phyloP scores from a whole-genome alignment of 2,329 filamentous ascomycete species.

The Exophiala aquamarina region DNA sequence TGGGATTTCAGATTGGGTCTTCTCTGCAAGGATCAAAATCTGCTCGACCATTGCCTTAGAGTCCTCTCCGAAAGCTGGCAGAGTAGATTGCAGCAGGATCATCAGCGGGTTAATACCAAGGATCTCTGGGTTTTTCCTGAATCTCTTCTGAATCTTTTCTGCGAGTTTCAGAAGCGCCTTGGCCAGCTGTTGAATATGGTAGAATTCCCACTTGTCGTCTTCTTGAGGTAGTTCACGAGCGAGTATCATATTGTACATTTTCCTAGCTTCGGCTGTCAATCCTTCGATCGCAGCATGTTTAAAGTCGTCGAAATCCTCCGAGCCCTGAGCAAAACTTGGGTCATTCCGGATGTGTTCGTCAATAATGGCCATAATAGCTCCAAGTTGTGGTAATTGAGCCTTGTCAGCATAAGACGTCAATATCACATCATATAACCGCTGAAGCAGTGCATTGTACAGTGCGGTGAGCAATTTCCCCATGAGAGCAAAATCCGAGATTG shows the following conservation, averaged over 20 bases:
- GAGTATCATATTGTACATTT: conserved; percentile 77
- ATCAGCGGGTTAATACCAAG: conserved; percentile 71
- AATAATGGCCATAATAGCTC: conserved; percentile 75
- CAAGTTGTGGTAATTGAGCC: conserved; percentile 66
- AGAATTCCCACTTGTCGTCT: conserved; percentile 84
- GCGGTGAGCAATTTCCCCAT: conserved; percentile 74
- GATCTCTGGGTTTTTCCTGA: conserved; percentile 81
- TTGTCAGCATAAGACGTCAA: conserved; percentile 89
- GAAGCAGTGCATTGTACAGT: conserved; percentile 77
- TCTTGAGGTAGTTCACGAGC: conserved; percentile 76
- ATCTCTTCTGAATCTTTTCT: conserved; percentile 88
- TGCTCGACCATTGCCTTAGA: conserved; percentile 79
- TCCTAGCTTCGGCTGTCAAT: conserved; percentile 70
- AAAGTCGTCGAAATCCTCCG: conserved; percentile 72
- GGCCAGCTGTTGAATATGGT: conserved; percentile 84
- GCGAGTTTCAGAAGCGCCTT: conserved; percentile 82
- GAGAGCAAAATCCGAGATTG: conserved; percentile 64
- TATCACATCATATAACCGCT: conserved; percentile 84
- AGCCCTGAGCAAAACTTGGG: conserved; percentile 68
- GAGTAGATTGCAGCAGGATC: conserved; percentile 77
- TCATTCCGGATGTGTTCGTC: conserved; percentile 81
- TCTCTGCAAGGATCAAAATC: conserved; percentile 72
- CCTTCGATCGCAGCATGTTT: conserved; percentile 69
- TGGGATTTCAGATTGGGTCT: conserved; percentile 71
- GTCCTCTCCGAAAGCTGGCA: conserved; percentile 89